Percentiles rank a stretch among this genome's conserved stretches.
phyloP scores from a whole-genome alignment of 2,329 filamentous ascomycete species.

The Colletotrichum gloeosporioides region DNA sequence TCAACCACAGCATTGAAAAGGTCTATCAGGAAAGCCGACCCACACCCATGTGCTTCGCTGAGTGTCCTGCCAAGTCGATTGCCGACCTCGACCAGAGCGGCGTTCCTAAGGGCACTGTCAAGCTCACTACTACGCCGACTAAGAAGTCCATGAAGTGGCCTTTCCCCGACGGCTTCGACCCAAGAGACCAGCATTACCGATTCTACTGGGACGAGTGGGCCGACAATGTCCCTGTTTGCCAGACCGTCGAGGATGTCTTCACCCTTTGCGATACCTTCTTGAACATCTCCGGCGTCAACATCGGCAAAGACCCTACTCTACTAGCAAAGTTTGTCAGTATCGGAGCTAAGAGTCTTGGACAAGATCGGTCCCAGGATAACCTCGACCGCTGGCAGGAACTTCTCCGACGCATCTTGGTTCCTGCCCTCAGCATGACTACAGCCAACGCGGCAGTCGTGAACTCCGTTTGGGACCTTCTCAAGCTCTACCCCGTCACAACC shows the following conservation, averaged over 20 bases:
- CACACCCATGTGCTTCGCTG: slow-evolving; percentile 29
- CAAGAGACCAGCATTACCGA: slow-evolving; percentile 77
- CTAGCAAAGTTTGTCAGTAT: slow-evolving; percentile 86
- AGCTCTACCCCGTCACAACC: slow-evolving; percentile 75
- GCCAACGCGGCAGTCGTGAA: slow-evolving; percentile 85
- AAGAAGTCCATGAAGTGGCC: slow-evolving; percentile 82
- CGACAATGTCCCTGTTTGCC: slow-evolving; percentile 91
- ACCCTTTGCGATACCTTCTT: slow-evolving; percentile 83
- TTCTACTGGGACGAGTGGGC: slow-evolving; percentile 99
- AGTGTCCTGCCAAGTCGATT: slow-evolving; percentile 50
- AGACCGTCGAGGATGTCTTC: slow-evolving; percentile 89
- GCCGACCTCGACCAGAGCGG: slow-evolving; percentile 67
- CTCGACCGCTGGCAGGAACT: slow-evolving; percentile 82
- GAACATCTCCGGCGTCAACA: slow-evolving; percentile 85
- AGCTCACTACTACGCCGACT: slow-evolving; percentile 61
- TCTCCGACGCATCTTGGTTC: slow-evolving; percentile 83
- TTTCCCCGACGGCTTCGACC: slow-evolving; percentile 78
- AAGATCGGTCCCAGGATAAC: slow-evolving; percentile 76
- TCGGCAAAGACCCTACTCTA: slow-evolving; percentile 81
- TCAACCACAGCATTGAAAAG: slow-evolving; percentile 81
- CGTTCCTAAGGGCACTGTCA: slow-evolving; percentile 72
- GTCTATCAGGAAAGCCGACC: slow-evolving; percentile 61
- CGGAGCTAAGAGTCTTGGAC: slow-evolving; percentile 74
- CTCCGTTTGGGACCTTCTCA: slow-evolving; percentile 84
- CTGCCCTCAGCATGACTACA: slow-evolving; percentile 84